Base-by-base conservation (phyloP, 2,329 filamentous ascomycete species). In the Lanzia echinophila region DNA sequence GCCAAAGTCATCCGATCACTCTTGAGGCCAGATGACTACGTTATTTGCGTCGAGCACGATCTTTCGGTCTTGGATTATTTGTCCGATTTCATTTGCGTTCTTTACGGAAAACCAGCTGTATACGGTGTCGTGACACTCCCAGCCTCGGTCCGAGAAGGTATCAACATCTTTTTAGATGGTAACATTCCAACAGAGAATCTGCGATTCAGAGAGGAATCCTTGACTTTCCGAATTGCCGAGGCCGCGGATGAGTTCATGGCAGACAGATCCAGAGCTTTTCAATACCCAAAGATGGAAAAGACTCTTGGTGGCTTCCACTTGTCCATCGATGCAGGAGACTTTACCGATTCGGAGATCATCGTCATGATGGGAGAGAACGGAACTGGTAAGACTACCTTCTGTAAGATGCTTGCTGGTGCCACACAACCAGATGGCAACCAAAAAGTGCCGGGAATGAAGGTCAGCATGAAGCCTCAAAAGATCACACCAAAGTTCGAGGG, bases 321-420 rank as follows among this genome's bases (percentile, higher is more conserved):
- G 48, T 80, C 73, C 55, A 84, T 99, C 61, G 87, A 97, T 45
- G 55, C 81, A 22, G 94, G 95, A 63, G 79, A 86, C 57, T 99
- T 99, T 70, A 97, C 94, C 19, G 92, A 99, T 71, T 99, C 94
- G 0, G 94, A 99, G 70, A 99, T 99, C 64, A 83, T 99, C 55
- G 94, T 99, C 72, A 95, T 99, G 90, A 97, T 99, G 94, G 94
- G 94, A 63, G 92, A 97, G 77, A 99, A 99, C 74, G 94, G 94
- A 74, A 99, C 95, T 34, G 95, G 95, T 71, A 96, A 99, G 80
- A 99, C 94, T 1, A 99, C 94, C 5, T 99, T 99, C 80, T 97
- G 92, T 79, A 90, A 87, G 69, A 87, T 99, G 75, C 79, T 99
- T 62, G 94, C 94, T 55, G 95, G 95, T 69, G 89, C 88, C 38